These are phyloP conservation scores for Euphrasia confusa DNA, from an alignment of 257 asterid species.

Conservation along the genomic window DNA sequence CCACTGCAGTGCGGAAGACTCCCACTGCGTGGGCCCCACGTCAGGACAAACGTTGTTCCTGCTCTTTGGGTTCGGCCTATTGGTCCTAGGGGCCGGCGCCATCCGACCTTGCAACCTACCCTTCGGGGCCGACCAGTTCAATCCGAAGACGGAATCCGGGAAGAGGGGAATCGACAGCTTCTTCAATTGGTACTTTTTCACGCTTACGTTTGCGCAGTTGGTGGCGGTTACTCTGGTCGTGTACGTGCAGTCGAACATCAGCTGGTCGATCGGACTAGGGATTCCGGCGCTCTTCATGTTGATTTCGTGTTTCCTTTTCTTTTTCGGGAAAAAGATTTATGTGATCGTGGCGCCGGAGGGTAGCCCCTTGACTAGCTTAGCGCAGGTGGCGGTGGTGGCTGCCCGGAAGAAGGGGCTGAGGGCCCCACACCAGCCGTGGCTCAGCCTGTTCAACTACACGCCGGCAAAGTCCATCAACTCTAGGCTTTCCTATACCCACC, in stretches of 20 bases:
- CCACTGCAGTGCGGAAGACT: slow-evolving; percentile 33
- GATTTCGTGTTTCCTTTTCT: slow-evolving; percentile 54
- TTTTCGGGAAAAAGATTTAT: slow-evolving; percentile 52
- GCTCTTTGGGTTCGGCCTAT: slow-evolving; percentile 40
- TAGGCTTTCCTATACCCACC: slow-evolving; percentile 52
- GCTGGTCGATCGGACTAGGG: slow-evolving; percentile 64
- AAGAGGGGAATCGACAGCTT: slow-evolving; percentile 61
- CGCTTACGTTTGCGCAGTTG: slow-evolving; percentile 68
- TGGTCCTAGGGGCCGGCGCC: slow-evolving; percentile 63
- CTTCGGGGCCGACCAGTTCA: slow-evolving; percentile 79
- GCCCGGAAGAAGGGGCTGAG: slow-evolving; percentile 46
- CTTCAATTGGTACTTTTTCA: slow-evolving; percentile 83
- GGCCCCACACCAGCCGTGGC: slow-evolving; percentile 41
- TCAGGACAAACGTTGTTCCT: slow-evolving; percentile 50
- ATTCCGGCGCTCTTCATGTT: slow-evolving; percentile 60
- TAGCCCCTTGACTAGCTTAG: slow-evolving; percentile 52
- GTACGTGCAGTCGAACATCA: slow-evolving; percentile 57
- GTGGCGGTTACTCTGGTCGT: slow-evolving; percentile 62
- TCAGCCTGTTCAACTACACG: slow-evolving; percentile 33
- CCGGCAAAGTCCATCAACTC: slow-evolving; percentile 53
- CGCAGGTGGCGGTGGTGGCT: slow-evolving; percentile 49
- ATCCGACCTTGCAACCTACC: slow-evolving; percentile 78
- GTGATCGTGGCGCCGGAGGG: slow-evolving; percentile 70
- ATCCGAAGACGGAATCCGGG: slow-evolving; percentile 60
- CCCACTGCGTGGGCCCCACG: slow-evolving; percentile 45